phyloP scores from a whole-genome alignment of 2,329 filamentous ascomycete species.

The Penicillium sp. region DNA sequence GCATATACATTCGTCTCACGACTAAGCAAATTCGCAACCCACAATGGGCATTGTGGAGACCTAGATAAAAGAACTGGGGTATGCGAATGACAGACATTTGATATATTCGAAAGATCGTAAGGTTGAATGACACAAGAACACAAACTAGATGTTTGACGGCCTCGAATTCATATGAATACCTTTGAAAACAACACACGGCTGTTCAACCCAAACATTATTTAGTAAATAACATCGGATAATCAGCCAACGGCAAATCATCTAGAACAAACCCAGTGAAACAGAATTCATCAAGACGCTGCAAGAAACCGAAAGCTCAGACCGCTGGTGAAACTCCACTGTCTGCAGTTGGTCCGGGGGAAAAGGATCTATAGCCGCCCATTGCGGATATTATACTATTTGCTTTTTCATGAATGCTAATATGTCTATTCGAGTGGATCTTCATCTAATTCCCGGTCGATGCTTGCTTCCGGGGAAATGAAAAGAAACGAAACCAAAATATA shows the following conservation, averaged over 20 bases:
- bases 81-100: background rate
- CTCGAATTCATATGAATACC: background rate
- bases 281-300: conserved; percentile 13
- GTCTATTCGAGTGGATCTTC: background rate
- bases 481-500: background rate
- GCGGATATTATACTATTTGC: background rate
- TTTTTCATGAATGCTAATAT: background rate
- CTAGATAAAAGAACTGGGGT: background rate
- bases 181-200: background rate
- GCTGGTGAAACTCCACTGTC: conserved; percentile 17
- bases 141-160: background rate
- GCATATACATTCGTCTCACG: conserved; percentile 3
- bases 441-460: background rate
- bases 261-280: conserved; percentile 7
- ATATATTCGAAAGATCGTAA: background rate
- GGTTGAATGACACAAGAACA: background rate
- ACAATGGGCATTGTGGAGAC: conserved; percentile 2
- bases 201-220: conserved; percentile 3
- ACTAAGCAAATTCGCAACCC: background rate
- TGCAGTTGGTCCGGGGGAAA: conserved; percentile 10
- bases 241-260: background rate
- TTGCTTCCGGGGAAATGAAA: conserved; percentile 2
- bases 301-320: conserved; percentile 19
- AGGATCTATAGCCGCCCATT: conserved; percentile 7
- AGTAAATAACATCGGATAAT: background rate